Conservation (phyloP, 306 rosid species). For the Trichosanthes truncata region DNA sequence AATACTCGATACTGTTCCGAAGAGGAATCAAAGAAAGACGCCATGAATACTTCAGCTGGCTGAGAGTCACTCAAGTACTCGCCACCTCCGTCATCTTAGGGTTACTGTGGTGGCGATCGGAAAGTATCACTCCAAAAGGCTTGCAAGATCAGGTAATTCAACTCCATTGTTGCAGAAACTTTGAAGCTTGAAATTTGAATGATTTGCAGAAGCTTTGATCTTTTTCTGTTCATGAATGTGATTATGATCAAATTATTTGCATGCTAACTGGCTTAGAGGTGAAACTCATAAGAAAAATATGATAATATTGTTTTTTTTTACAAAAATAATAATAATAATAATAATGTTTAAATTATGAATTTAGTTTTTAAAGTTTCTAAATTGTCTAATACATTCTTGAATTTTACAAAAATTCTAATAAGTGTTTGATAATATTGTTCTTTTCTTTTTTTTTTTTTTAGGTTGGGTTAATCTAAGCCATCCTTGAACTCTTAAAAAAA, state of each 20-base stretch:
- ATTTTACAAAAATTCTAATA: no score
- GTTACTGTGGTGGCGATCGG: conserved; percentile 96
- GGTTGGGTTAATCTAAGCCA: no score
- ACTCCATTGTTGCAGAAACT: background rate
- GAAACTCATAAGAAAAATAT: no score
- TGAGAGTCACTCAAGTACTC: conserved; percentile 91
- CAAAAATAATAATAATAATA: no score
- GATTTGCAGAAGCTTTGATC: background rate
- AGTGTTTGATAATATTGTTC: no score
- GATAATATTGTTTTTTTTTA: no score
- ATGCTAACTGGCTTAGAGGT: no score
- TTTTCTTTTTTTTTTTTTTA: no score
- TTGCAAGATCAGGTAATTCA: conserved; percentile 78
- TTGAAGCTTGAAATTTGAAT: background rate
- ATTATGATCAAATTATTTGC: background rate
- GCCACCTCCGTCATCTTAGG: conserved; percentile 93
- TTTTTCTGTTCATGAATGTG: background rate
- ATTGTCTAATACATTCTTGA: no score
- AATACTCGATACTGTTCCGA: conserved; percentile 55
- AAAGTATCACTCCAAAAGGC: conserved; percentile 40
- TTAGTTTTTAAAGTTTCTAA: no score
- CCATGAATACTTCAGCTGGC: conserved; percentile 91
- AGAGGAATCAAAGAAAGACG: conserved; percentile 87
- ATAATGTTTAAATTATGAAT: no score
- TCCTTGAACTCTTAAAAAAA: no score